Percentiles rank a stretch among this genome's conserved stretches.
phyloP scores from a whole-genome alignment of 202 grass and related monocot genomes.

The Thinopyrum obtusiflorum region DNA sequence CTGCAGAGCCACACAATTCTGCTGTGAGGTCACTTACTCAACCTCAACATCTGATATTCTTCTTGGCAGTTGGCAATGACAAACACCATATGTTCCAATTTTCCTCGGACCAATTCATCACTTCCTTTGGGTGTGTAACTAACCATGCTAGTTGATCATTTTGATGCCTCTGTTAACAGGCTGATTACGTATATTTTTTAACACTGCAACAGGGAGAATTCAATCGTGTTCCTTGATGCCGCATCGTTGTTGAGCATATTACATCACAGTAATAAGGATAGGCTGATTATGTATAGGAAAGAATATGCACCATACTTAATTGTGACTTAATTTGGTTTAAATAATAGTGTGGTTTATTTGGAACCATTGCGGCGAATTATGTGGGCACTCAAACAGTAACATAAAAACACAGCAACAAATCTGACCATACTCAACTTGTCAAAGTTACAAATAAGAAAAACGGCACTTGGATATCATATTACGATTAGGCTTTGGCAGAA shows the following conservation, averaged over 20 bases:
- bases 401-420: conserved; percentile 7
- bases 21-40: neutral
- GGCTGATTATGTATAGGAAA: neutral
- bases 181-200: neutral
- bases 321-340: conserved; percentile 16
- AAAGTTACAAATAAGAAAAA: conserved; percentile 2
- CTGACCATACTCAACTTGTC: neutral
- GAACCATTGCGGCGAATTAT: neutral
- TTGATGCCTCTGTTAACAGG: neutral
- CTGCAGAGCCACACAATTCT: neutral
- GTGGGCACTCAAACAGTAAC: neutral
- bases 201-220: neutral
- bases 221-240: neutral
- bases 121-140: neutral
- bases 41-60: neutral
- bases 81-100: neutral
- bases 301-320: neutral
- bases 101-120: neutral
- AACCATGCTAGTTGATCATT: neutral
- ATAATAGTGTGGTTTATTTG: conserved; percentile 16
- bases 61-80: neutral
- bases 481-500: conserved; percentile 12
- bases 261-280: neutral
- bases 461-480: neutral
- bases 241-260: neutral